Percentiles rank a stretch among this genome's conserved stretches.
Conservation (phyloP, 306 rosid species). For the Corylus avellana region DNA sequence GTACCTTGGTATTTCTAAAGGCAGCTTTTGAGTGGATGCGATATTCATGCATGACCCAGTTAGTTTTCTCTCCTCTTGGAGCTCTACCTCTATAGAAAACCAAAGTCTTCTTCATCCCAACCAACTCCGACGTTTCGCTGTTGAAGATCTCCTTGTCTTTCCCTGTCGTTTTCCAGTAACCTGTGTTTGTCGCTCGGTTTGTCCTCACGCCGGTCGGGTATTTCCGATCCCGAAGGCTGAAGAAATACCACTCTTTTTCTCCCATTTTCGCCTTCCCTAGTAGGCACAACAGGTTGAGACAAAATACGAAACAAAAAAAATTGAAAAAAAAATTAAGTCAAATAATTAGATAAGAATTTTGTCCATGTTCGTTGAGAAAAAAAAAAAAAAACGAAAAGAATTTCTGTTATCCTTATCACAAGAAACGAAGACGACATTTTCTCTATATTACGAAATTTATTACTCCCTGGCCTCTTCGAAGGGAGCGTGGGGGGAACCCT, state of each 20-base stretch:
- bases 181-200: constrained; percentile 84
- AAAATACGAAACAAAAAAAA: neutral
- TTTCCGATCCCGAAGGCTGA: constrained; percentile 85
- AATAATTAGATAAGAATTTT: neutral
- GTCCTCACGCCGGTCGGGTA: constrained; percentile 95
- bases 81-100: constrained; percentile 97
- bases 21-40: constrained; percentile 71
- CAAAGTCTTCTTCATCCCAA: constrained; percentile 94
- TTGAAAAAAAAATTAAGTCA: neutral
- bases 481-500: constrained; percentile 7
- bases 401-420: constrained; percentile 23
- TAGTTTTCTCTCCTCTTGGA: constrained; percentile 88
- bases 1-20: constrained; percentile 67
- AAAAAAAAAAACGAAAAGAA: neutral
- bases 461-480: neutral
- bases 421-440: constrained; percentile 20
- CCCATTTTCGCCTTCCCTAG: constrained; percentile 96
- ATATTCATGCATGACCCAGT: constrained; percentile 98
- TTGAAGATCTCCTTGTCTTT: constrained; percentile 84
- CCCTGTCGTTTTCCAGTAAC: constrained; percentile 96
- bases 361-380: constrained; percentile 20
- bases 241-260: constrained; percentile 92
- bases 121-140: constrained; percentile 58
- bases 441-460: constrained; percentile 7
- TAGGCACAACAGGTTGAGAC: constrained; percentile 1